A percentile compares a stretch with the other conserved stretches of the same genome.
Conservation (phyloP, 768 basidiomycete genomes). For the Butyriboletus loyo region DNA sequence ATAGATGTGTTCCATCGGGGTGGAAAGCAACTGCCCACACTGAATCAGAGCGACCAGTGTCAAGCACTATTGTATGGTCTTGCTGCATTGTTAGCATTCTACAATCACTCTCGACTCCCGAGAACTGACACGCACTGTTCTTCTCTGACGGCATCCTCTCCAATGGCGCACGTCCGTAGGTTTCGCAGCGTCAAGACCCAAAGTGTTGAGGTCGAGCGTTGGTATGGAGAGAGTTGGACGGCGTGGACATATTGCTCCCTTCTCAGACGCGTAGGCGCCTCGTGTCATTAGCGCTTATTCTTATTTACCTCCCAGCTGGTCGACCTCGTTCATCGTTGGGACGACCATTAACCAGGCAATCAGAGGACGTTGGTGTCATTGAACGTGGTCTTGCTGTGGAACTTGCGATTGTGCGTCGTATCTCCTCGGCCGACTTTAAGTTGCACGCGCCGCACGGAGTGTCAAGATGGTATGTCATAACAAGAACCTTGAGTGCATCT, state of each 20-base stretch:
- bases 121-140: neutral
- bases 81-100: neutral
- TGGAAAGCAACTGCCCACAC: neutral
- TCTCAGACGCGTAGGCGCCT: neutral
- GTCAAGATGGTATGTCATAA: neutral
- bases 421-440: neutral
- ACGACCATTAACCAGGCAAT: neutral
- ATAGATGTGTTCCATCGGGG: neutral
- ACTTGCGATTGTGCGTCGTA: too few species aligned
- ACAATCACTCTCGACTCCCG: neutral
- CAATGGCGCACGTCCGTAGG: neutral
- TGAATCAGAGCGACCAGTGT: neutral
- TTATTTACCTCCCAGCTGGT: neutral
- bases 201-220: neutral
- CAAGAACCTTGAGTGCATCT: conserved; percentile 12
- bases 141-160: neutral
- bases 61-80: neutral
- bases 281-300: neutral
- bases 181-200: neutral
- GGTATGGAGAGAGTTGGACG: neutral
- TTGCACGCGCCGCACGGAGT: neutral
- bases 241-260: neutral
- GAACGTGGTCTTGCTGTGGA: neutral
- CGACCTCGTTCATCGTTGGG: too few species aligned
- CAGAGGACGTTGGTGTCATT: neutral